Percentiles rank a stretch among this genome's conserved stretches.
phyloP scores from a whole-genome alignment of 1,284 basidiomycete genomes.

The Sporisorium scitamineum region DNA sequence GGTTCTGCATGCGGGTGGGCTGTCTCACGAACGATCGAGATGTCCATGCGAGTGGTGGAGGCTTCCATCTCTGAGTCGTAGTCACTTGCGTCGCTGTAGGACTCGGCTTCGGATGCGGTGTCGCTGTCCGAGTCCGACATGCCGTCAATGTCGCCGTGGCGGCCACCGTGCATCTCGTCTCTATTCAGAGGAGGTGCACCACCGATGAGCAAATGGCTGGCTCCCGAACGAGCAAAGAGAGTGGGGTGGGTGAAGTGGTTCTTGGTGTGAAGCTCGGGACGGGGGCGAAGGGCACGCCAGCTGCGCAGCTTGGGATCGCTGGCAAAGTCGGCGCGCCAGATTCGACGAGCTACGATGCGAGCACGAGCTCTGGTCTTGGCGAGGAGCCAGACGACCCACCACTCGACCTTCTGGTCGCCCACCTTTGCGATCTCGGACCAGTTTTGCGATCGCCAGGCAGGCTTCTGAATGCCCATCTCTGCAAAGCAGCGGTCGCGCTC shows the following conservation, averaged over 20 bases:
- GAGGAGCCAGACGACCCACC: slow-evolving; percentile 50
- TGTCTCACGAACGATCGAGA: slow-evolving; percentile 29
- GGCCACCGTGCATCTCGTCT: slow-evolving; percentile 28
- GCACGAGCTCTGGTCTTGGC: slow-evolving; percentile 43
- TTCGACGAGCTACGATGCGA: slow-evolving; percentile 40
- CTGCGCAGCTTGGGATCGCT: slow-evolving; percentile 22
- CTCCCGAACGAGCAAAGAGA: slow-evolving; percentile 53
- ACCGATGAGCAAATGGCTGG: slow-evolving; percentile 47
- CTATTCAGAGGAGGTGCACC: slow-evolving; percentile 37
- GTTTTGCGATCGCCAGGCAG: slow-evolving; percentile 38
- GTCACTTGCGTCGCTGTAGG: slow-evolving; percentile 42
- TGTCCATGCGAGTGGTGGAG: slow-evolving; percentile 35
- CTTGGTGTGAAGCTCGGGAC: slow-evolving; percentile 42
- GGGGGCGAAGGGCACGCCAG: slow-evolving; percentile 40
- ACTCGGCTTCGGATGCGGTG: slow-evolving; percentile 40
- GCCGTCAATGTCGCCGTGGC: slow-evolving; percentile 25
- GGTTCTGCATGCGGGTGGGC: slow-evolving; percentile 6
- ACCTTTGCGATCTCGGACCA: slow-evolving; percentile 46
- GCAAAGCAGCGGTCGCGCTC: slow-evolving; percentile 46
- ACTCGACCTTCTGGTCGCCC: slow-evolving; percentile 46
- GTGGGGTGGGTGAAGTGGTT: slow-evolving; percentile 57
- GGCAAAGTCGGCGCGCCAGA: slow-evolving; percentile 34
- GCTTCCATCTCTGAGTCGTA: slow-evolving; percentile 42
- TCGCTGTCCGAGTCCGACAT: slow-evolving; percentile 37
- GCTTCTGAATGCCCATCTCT: slow-evolving; percentile 51